phyloP scores from a whole-genome alignment of 352 stramenopile genomes.

The Pythium scleroteichum region DNA sequence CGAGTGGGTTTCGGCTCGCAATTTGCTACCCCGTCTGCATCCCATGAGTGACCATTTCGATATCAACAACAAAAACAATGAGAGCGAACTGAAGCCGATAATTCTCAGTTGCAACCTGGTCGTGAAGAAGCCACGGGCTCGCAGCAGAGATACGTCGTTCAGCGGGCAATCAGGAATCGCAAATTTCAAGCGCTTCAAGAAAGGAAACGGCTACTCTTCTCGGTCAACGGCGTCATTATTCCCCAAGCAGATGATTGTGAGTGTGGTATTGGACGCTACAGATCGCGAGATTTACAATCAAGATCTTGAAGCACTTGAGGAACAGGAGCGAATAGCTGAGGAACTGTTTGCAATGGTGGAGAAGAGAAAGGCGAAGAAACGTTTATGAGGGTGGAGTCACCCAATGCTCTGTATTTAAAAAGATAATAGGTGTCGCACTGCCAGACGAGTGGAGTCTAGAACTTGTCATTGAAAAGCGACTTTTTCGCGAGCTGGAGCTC shows the following conservation, averaged over 20 bases:
- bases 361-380: constrained; percentile 47
- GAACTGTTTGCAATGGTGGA: constrained; percentile 83
- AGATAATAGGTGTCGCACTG: too few relatives aligned
- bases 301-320: constrained; percentile 68
- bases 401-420: too few relatives aligned
- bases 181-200: constrained; percentile 88
- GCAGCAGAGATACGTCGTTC: background rate
- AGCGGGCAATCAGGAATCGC: constrained; percentile 16
- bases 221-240: constrained; percentile 48
- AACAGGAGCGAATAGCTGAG: constrained; percentile 83
- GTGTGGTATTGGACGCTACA: constrained; percentile 61
- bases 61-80: background rate
- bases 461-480: constrained; percentile 83
- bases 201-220: constrained; percentile 57
- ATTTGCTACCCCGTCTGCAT: constrained; percentile 13
- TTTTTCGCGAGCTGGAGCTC: constrained; percentile 85
- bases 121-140: constrained; percentile 37
- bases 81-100: constrained; percentile 21
- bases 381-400: constrained; percentile 36
- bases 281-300: constrained; percentile 56
- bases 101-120: constrained; percentile 58
- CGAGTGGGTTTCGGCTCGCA: constrained; percentile 21
- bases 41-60: background rate
- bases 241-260: constrained; percentile 56
- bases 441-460: constrained; percentile 17